Conservation (phyloP, 208 protist genomes). For the Crithidia fasciculata region DNA sequence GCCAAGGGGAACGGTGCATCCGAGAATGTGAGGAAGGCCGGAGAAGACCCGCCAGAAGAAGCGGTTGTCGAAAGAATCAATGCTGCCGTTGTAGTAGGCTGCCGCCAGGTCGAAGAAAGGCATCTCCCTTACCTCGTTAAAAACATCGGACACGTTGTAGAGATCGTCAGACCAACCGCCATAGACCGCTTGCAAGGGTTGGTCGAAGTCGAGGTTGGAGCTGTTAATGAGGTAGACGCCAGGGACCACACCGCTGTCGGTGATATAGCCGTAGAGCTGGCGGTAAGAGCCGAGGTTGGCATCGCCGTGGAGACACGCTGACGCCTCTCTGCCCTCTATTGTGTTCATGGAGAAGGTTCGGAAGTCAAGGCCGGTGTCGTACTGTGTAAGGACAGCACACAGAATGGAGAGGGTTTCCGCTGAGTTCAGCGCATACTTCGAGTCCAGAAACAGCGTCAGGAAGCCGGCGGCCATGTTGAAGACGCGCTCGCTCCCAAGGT, state of each 20-base stretch:
- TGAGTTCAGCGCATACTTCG: neutral
- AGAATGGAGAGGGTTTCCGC: neutral
- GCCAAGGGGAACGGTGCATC: neutral
- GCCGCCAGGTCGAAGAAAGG: neutral
- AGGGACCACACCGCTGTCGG: neutral
- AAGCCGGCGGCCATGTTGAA: neutral
- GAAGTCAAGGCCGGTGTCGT: neutral
- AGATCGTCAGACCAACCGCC: neutral
- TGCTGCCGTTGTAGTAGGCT: neutral
- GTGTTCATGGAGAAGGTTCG: neutral
- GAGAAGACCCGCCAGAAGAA: neutral
- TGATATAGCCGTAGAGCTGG: neutral
- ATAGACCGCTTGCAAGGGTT: constrained; percentile 2
- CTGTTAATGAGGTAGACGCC: neutral
- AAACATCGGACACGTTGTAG: constrained; percentile 4
- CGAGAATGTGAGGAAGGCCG: neutral
- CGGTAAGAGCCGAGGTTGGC: neutral
- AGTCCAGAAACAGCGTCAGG: neutral
- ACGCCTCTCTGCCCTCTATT: neutral
- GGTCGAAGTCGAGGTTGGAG: constrained; percentile 1
- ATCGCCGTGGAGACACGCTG: neutral
- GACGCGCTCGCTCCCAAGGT: neutral
- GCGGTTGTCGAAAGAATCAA: constrained; percentile 4
- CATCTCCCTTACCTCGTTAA: too few relatives aligned
- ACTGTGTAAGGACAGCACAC: neutral